Conservation (phyloP, 352 stramenopile species). For the Phytophthora kernoviae region DNA sequence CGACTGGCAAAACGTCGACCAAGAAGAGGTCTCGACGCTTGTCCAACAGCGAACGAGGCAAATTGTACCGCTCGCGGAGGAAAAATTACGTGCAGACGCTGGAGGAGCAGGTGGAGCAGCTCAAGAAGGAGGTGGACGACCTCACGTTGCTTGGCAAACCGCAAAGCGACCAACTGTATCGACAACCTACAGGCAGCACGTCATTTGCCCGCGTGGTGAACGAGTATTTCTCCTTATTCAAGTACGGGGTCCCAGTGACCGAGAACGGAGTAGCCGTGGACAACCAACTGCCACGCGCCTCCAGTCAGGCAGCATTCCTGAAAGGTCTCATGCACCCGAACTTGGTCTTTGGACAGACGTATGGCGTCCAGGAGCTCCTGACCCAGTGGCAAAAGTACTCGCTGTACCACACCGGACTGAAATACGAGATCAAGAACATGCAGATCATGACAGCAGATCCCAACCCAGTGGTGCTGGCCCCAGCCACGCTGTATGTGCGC, state of each 20-base stretch:
- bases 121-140: constrained; percentile 49
- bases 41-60: constrained; percentile 66
- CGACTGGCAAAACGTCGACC: constrained; percentile 15
- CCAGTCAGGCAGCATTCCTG: constrained; percentile 36
- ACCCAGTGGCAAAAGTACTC: constrained; percentile 76
- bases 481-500: constrained; percentile 51
- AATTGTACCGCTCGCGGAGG: constrained; percentile 60
- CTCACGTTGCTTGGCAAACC: constrained; percentile 24
- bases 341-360: constrained; percentile 55
- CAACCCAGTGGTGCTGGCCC: constrained; percentile 50
- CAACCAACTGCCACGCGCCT: constrained; percentile 25
- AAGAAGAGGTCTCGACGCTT: constrained; percentile 55
- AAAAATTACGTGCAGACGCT: constrained; percentile 53
- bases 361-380: constrained; percentile 49
- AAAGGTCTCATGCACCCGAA: constrained; percentile 52
- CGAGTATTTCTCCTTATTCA: constrained; percentile 73
- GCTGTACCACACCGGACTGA: constrained; percentile 53
- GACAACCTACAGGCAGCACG: constrained; percentile 12
- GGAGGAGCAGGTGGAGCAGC: constrained; percentile 47
- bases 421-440: constrained; percentile 50
- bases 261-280: constrained; percentile 11
- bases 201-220: constrained; percentile 49
- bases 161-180: constrained; percentile 22
- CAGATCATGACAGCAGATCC: constrained; percentile 45
- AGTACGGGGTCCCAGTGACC: constrained; percentile 51